phyloP scores from a whole-genome alignment of 2,329 filamentous ascomycete genomes.

The Phoma sp. region DNA sequence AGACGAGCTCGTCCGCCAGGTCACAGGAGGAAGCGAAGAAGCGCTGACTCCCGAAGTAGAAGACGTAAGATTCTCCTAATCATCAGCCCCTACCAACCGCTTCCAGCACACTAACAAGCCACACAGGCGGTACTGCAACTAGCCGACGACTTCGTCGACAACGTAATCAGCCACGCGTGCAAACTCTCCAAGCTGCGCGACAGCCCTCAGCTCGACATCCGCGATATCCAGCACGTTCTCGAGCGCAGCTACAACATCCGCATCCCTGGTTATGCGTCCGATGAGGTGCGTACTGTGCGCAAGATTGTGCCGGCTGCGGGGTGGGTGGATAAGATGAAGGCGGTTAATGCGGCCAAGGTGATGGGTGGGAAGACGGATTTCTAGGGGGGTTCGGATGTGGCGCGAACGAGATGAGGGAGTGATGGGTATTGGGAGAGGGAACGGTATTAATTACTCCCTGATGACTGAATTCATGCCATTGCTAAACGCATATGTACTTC shows the following conservation, averaged over 20 bases:
- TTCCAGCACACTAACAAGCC: too few relatives aligned
- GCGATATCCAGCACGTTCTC: constrained; percentile 63
- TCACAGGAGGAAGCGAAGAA: constrained; percentile 83
- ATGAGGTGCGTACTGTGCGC: constrained; percentile 91
- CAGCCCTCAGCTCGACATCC: constrained; percentile 84
- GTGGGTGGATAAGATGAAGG: constrained; percentile 97
- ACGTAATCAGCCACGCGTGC: constrained; percentile 84
- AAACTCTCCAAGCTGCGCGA: constrained; percentile 91
- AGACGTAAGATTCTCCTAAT: constrained; percentile 69
- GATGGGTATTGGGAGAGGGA: too few relatives aligned
- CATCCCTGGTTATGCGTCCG: constrained; percentile 91
- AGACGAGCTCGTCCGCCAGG: constrained; percentile 91
- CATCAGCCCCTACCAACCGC: neutral
- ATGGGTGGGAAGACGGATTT: constrained; percentile 56
- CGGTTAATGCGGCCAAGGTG: constrained; percentile 90
- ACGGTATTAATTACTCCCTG: neutral
- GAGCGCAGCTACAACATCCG: constrained; percentile 75
- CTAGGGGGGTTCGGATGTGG: constrained; percentile 15
- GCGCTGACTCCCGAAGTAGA: constrained; percentile 90
- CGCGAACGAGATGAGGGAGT: too few relatives aligned
- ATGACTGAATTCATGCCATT: neutral
- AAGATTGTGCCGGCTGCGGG: constrained; percentile 87
- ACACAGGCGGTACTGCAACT: constrained; percentile 80
- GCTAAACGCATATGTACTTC: neutral
- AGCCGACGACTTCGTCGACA: constrained; percentile 94